A percentile compares a stretch with the other conserved stretches of the same genome.
phyloP scores from a whole-genome alignment of 345 rosid species.

The Syzygium jambos region DNA sequence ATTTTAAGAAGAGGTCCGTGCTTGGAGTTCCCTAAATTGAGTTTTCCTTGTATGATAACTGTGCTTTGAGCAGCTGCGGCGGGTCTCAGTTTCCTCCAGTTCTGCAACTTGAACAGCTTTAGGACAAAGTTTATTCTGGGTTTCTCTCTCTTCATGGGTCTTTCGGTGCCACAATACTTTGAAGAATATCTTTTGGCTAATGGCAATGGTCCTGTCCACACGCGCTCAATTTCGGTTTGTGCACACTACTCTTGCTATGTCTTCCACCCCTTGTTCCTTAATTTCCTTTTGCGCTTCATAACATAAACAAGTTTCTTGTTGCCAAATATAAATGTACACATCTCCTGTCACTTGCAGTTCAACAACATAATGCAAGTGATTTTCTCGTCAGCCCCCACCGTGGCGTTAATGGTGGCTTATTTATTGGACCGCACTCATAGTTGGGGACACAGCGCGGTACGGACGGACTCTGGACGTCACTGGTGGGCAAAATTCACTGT shows the following conservation, averaged over 20 bases:
- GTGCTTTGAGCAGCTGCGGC: slow-evolving; percentile 53
- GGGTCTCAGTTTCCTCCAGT: slow-evolving; percentile 71
- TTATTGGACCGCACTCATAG: slow-evolving; percentile 62
- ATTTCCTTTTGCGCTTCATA: neutral
- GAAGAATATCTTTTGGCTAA: slow-evolving; percentile 41
- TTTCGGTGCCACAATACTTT: slow-evolving; percentile 79
- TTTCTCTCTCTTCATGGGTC: slow-evolving; percentile 78
- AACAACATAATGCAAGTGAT: slow-evolving; percentile 78
- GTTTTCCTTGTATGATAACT: neutral
- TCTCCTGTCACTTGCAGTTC: slow-evolving; percentile 40
- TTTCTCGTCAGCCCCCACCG: slow-evolving; percentile 81
- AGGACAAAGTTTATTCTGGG: slow-evolving; percentile 77
- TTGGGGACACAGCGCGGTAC: slow-evolving; percentile 30
- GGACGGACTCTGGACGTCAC: slow-evolving; percentile 80
- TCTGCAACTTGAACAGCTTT: slow-evolving; percentile 84
- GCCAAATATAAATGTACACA: neutral
- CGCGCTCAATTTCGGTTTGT: slow-evolving; percentile 50
- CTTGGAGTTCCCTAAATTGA: neutral
- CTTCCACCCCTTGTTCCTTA: neutral
- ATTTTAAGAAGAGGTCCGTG: neutral
- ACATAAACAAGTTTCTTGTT: neutral
- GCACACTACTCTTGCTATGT: neutral
- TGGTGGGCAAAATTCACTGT: slow-evolving; percentile 78
- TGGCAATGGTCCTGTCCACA: slow-evolving; percentile 68
- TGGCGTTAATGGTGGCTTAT: slow-evolving; percentile 46